Percentiles rank a stretch among this genome's conserved stretches.
Conservation (phyloP, 2,329 filamentous ascomycete genomes). For the Paecilomyces variotii region DNA sequence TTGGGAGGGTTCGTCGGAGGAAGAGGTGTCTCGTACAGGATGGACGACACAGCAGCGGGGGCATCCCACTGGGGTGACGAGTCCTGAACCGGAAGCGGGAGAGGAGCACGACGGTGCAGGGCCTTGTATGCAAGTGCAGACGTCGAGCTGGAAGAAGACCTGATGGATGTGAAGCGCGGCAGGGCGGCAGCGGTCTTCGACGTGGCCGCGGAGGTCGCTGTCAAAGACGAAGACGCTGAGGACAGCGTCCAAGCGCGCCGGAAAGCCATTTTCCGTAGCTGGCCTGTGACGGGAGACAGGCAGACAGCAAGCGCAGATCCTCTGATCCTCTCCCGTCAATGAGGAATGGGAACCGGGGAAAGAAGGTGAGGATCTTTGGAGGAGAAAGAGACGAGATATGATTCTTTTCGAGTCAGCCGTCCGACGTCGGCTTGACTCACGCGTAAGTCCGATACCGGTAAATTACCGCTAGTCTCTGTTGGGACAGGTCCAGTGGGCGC, state of each 20-base stretch:
- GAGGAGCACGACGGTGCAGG: conserved; percentile 79
- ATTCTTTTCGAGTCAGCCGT: conserved; percentile 8
- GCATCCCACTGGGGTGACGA: conserved; percentile 75
- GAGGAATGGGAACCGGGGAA: neutral
- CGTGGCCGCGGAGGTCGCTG: conserved; percentile 18
- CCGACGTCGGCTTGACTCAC: neutral
- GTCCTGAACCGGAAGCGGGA: conserved; percentile 69
- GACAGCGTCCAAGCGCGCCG: conserved; percentile 28
- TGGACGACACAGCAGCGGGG: conserved; percentile 91
- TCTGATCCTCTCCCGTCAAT: conserved; percentile 3
- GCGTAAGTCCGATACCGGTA: conserved; percentile 14
- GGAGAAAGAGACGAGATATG: conserved; percentile 4
- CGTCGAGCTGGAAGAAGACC: conserved; percentile 56
- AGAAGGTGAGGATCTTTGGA: conserved; percentile 1
- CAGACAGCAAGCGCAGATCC: conserved; percentile 1
- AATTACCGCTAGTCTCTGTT: conserved; percentile 8
- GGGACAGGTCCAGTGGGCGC: too few species aligned
- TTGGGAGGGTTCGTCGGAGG: conserved; percentile 78
- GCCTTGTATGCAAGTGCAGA: conserved; percentile 96
- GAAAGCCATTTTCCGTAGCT: conserved; percentile 27
- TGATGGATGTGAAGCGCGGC: conserved; percentile 22
- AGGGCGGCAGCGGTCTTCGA: conserved; percentile 19
- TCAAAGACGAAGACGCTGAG: conserved; percentile 16
- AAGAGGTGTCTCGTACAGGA: conserved; percentile 94
- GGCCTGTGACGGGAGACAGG: conserved; percentile 7